These are phyloP conservation scores for Thraustochytrium sp. DNA, from an alignment of 352 stramenopile species.

Conservation along the genomic window DNA sequence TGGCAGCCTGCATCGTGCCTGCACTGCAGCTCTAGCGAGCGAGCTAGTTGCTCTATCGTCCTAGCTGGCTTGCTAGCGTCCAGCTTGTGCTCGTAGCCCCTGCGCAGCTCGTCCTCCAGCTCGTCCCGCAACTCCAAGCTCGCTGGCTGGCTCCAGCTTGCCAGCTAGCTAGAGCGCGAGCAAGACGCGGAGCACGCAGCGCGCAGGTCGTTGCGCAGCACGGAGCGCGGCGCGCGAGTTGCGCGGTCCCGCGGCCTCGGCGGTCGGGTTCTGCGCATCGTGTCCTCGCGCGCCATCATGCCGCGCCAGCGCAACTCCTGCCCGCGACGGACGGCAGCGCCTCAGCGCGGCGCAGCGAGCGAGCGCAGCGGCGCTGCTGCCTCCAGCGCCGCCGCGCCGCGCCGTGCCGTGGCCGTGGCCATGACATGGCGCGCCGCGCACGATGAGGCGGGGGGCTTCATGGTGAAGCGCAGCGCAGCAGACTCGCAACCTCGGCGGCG, in stretches of 20 bases:
- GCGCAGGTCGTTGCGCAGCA: not conserved
- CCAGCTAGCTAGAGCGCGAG: not conserved
- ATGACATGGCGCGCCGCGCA: no score
- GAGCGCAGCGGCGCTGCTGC: not conserved
- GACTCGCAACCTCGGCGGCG: no score
- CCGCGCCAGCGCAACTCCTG: no score
- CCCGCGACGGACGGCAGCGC: not conserved
- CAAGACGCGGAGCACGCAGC: not conserved
- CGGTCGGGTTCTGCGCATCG: not conserved
- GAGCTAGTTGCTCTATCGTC: not conserved
- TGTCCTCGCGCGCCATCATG: not conserved
- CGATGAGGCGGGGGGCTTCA: no score
- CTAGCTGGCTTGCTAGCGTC: no score
- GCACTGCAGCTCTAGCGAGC: not conserved
- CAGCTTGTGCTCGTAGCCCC: no score
- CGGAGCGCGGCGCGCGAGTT: not conserved
- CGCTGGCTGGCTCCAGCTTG: not conserved
- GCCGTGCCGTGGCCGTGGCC: no score
- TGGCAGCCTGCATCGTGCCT: not conserved
- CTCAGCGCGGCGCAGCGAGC: not conserved
- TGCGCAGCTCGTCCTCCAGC: not conserved
- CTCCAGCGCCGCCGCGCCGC: not conserved
- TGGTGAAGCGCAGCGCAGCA: no score
- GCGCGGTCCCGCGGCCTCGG: not conserved
- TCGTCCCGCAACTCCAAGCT: not conserved